Evolutionary conservation across 768 basidiomycete genomes (phyloP), one percentile per base, ranked within the genome.

Genomic region (Dioszegia hungarica): DNA sequence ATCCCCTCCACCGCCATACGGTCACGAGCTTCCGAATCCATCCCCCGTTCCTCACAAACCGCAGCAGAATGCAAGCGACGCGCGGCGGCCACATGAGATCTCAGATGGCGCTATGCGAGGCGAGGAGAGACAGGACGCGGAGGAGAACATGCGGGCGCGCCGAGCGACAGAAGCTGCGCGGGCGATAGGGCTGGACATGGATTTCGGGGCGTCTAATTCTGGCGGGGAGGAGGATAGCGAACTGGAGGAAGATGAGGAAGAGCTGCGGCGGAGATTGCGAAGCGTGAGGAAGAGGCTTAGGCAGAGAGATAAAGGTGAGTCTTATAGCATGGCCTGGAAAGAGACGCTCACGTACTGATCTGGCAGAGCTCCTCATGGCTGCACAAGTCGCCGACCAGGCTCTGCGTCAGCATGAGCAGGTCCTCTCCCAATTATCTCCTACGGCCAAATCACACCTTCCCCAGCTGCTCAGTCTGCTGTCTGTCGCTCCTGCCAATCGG

Each of bases 1-100:
- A 2, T 70, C 68, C 2, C 68, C 68, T n/a, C 68, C 68, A 9
- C 68, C 68, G 14, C 68, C 68, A 11, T 70, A 70, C 31, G 68
- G 68, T 29, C 61, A 54, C 19, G 57, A 59, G 12, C 62, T 66
- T 2, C 56, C 53, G 15, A 25, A 33, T 28, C 1, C 31, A 25
- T 47, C 25, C 22, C 27, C 41, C 5, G n/a, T n/a, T n/a, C n/a
- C n/a, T n/a, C n/a, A n/a, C n/a, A n/a, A n/a, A n/a, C 62, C 61
- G 5, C 59, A 54, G 12, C 59, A 38, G 0, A 31, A 50, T 19
- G 48, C n/a, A n/a, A n/a, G n/a, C n/a, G n/a, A n/a, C n/a, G n/a
- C n/a, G n/a, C n/a, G n/a, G n/a, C n/a, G n/a, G n/a, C n/a, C n/a
- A n/a, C n/a, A n/a, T n/a, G n/a, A n/a, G n/a, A n/a, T n/a, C n/a